Conservation (phyloP, 1,284 basidiomycete species). For the Ustilago shanxiensis region DNA sequence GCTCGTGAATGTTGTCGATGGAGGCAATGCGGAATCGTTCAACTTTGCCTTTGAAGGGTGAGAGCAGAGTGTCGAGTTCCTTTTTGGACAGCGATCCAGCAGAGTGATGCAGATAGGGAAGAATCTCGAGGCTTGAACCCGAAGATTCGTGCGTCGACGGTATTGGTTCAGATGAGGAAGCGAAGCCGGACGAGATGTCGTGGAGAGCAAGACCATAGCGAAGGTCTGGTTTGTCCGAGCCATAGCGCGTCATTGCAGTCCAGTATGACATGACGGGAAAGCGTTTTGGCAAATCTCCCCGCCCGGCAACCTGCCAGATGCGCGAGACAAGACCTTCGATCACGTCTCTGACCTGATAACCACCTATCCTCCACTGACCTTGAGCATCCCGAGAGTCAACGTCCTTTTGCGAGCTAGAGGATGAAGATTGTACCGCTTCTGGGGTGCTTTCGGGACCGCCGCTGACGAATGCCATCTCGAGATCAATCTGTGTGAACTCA, state of each 20-base stretch:
- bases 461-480: conserved; percentile 94
- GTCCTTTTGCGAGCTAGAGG: background rate
- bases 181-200: conserved; percentile 44
- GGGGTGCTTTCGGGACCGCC: conserved; percentile 74
- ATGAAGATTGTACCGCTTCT: background rate
- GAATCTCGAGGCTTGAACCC: conserved; percentile 39
- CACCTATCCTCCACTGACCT: conserved; percentile 78
- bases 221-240: conserved; percentile 94
- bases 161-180: conserved; percentile 7
- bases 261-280: conserved; percentile 61
- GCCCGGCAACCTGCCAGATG: conserved; percentile 80
- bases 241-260: conserved; percentile 74
- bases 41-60: conserved; percentile 35
- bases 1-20: conserved; percentile 43
- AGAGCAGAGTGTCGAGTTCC: conserved; percentile 48
- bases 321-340: conserved; percentile 57
- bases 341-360: conserved; percentile 57
- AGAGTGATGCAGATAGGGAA: conserved; percentile 38
- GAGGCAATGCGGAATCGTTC: conserved; percentile 56
- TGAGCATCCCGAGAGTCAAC: conserved; percentile 30
- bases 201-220: conserved; percentile 77
- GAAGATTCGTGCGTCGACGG: background rate
- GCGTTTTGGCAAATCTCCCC: conserved; percentile 72
- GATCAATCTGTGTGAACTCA: conserved; percentile 95
- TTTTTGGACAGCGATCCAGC: conserved; percentile 47